Base-by-base conservation (phyloP, 2,329 filamentous ascomycete genomes). In the Paecilomyces formosus region DNA sequence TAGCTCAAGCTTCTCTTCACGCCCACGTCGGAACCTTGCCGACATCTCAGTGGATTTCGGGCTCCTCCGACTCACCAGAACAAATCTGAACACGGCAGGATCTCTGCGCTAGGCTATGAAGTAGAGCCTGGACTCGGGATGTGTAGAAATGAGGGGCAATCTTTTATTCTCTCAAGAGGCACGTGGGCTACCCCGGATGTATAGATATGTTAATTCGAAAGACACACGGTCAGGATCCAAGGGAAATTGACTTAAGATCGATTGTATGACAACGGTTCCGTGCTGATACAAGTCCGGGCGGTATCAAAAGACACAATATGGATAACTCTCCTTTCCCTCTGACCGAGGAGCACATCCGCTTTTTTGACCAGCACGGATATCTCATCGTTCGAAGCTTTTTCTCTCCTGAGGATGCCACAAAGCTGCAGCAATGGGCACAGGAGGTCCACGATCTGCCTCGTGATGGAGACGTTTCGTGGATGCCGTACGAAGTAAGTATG, bases 381-480 rank as follows among this genome's bases (percentile, higher is more conserved):
- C 64, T 73, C 2, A 59, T 71, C 3, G 56, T 73, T 6, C 61
- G 54, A 0, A 60, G 60, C 15, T 67, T 70, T 28, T 60, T 73
- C n/a, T 62, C 56, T 5, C 1, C 53, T 1, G 21, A 57, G 1
- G 69, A 72, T 53, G 61, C 64, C 8, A 49, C 51, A 13, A 24
- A 52, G 3, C 58, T 70, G 1, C 66, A 70, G 49, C 50, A 63
- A 59, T 75, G 73, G 73, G 64, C 72, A 2, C 68, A 71, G 54
- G 70, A 73, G 59, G 68, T 74, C 3, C 67, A 74, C 56, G 69
- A 71, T 58, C 64, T 74, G 33, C 72, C 72, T 3, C 66, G 64
- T 11, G 69, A 65, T 4, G 49, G 63, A 1, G 66, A 64, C 62
- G 66, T 60, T n/a, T 57, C 62, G 9, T 70, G 66, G 59, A 73